Evolutionary conservation across 495 filamentous ascomycete genomes (phyloP), one percentile per base, ranked within the genome.

Genomic region (Lepidopterella palustris): DNA sequence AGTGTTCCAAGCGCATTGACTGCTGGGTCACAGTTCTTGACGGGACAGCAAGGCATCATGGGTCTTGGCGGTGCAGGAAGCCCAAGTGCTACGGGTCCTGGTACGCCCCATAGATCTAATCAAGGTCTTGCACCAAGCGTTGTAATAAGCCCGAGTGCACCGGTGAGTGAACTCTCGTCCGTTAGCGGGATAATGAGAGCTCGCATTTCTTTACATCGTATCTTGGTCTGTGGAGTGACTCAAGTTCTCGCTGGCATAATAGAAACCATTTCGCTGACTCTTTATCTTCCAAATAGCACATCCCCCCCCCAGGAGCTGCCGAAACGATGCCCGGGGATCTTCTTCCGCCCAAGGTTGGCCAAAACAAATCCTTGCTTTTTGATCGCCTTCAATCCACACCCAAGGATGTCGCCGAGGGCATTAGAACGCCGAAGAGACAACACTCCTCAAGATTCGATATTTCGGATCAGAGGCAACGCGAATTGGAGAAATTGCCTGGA

Each of bases 281-380:
- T 61, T 23, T 28, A 29, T 60, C 26, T 24, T 27, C n/a, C 57
- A 56, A 61, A 58, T 68, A 97, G 92, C 95, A 98, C 78, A 79
- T 89, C 31, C 91, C 93, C 62, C 91, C 90, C 54, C 95, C 95
- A 51, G 93, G 93, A 60, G 88, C 92, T 45, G 84, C 91, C 48
- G 93, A 99, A 77, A 96, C 92, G 0, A 97, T 99, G 95, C 93
- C 95, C 35, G 89, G 92, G 64, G 93, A 99, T 71, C 87, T 99
- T 56, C 91, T 90, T 27, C 93, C 95, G 28, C 93, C 93, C 0
- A 90, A 95, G 70, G 82, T 84, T 40, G 88, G 88, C 24, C 81
- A 84, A 65, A 42, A n/a, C n/a, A 98, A 97, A 74, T 91, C 90
- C 4, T 72, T 89, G 65, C 83, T 95, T 64, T 96, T 92, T 73